Evolutionary conservation across 768 basidiomycete species (phyloP).

Genomic region (Tephrocybe sp.): DNA sequence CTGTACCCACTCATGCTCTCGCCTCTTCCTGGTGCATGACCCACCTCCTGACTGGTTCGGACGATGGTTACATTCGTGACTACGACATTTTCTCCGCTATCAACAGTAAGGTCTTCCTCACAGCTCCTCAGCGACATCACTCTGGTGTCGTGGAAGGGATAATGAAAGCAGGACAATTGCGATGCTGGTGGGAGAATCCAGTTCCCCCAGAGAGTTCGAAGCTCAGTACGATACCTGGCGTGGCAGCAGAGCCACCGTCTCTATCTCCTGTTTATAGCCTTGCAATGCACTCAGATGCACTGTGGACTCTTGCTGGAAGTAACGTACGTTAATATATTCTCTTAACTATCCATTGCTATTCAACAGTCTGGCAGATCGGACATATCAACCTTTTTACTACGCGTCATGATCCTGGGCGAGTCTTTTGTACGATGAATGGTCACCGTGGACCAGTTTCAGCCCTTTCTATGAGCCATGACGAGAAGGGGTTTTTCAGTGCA

Average conservation of each 20-base stretch:
- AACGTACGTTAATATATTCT: constrained; percentile 51
- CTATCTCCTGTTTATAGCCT: constrained; percentile 85
- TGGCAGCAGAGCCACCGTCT: constrained; percentile 43
- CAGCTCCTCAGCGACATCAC: constrained; percentile 84
- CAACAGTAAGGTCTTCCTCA: constrained; percentile 84
- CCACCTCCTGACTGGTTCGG: constrained; percentile 85
- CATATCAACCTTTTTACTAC: constrained; percentile 91
- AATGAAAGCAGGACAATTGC: constrained; percentile 83
- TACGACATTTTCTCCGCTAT: constrained; percentile 90
- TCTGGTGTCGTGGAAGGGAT: constrained; percentile 90
- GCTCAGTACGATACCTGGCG: constrained; percentile 21
- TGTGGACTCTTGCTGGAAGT: constrained; percentile 89
- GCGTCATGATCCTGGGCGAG: constrained; percentile 85
- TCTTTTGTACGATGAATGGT: constrained; percentile 68
- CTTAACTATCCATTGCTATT: constrained; percentile 1
- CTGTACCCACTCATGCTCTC: constrained; percentile 83
- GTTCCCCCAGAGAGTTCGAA: constrained; percentile 26
- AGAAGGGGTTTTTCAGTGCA: constrained; percentile 85
- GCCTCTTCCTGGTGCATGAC: constrained; percentile 85
- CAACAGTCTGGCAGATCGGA: constrained; percentile 57
- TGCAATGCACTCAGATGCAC: constrained; percentile 86
- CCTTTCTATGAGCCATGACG: constrained; percentile 76
- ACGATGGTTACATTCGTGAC: constrained; percentile 90
- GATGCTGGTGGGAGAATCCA: constrained; percentile 91
- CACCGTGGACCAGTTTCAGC: constrained; percentile 84